Base-by-base conservation (phyloP, 176 grass and related monocot species). In the Oryza rufipogon region DNA sequence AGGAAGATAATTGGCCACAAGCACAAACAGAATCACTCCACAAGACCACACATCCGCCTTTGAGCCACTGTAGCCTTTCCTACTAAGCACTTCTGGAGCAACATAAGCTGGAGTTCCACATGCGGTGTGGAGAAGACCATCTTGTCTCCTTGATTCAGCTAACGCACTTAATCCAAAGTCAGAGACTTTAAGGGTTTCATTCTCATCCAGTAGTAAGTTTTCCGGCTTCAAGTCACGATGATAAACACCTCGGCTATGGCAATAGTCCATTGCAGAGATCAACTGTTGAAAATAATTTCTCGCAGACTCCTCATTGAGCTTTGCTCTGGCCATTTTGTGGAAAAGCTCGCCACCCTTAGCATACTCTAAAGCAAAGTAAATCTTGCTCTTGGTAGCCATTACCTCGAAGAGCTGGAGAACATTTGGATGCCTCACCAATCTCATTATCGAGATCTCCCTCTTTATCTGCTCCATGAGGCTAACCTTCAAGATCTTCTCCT, bases 81-180 rank as follows among this genome's bases (percentile, higher is more conserved):
- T 85, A 71, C 48, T 86, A 68, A 97, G 85, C 83, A 97, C 94
- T 45, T 97, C 90, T 36, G 94, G 92, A 73, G 90, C 85, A 86
- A 97, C 94, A 87, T 97, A 94, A 67, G 92, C 92, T 2, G 94
- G 90, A 76, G 94, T 94, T 47, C 92, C 94, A 74, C 92, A 94
- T 23, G 92, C 84, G 10, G 94, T 97, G 70, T 97, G 92, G 66
- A 97, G 75, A 11, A 94, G 73, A 54, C 85, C 88, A 82, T 97
- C 95, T 83, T 83, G 83, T 71, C 86, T 88, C 86, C 89, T 92
- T 12, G 94, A 97, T 54, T 91, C 90, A 0, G 87, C 78, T 68
- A 94, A 81, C 22, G 90, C 90, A 85, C 92, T 94, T 81, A 94
- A 82, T 75, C 92, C 92, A 85, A 97, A 97, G 90, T 92, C 90